Percentiles rank a stretch among this genome's conserved stretches.
Conservation (phyloP, 495 filamentous ascomycete species). For the Cercophora scortea region DNA sequence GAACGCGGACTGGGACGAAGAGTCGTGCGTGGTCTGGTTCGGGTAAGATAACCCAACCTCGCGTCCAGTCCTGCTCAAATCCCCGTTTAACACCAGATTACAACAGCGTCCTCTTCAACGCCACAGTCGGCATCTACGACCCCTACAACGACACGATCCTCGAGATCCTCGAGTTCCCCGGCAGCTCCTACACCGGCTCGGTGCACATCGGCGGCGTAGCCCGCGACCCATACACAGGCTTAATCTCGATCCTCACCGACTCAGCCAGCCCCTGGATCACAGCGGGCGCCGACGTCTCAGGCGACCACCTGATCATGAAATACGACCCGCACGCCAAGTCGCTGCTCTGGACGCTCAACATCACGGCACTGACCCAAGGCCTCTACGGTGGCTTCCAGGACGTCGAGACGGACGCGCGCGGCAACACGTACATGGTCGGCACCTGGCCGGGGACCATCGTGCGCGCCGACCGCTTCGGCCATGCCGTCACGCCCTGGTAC, state of each 20-base stretch:
- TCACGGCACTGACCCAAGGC: slow-evolving; percentile 16
- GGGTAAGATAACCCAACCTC: slow-evolving; percentile 5
- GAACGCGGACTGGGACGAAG: slow-evolving; percentile 27
- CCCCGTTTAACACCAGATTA: no score
- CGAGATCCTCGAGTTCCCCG: neutral
- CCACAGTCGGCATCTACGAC: slow-evolving; percentile 21
- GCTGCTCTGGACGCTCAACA: slow-evolving; percentile 22
- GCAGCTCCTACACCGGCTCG: slow-evolving; percentile 8
- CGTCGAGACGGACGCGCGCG: slow-evolving; percentile 21
- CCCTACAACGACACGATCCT: slow-evolving; percentile 15
- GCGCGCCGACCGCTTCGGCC: slow-evolving; percentile 16
- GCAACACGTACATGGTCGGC: slow-evolving; percentile 28
- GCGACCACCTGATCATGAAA: slow-evolving; percentile 21
- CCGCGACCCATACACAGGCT: slow-evolving; percentile 20
- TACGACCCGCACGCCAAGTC: slow-evolving; percentile 10
- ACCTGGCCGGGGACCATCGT: slow-evolving; percentile 24
- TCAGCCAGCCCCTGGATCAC: slow-evolving; percentile 19
- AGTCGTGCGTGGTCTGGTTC: slow-evolving; percentile 20
- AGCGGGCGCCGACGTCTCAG: slow-evolving; percentile 18
- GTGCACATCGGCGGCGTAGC: slow-evolving; percentile 29
- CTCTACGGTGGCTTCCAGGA: slow-evolving; percentile 27
- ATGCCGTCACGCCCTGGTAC: slow-evolving; percentile 21
- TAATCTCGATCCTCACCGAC: slow-evolving; percentile 25
- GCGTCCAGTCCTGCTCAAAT: neutral
- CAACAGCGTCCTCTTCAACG: slow-evolving; percentile 14